A percentile compares a stretch with the other conserved stretches of the same genome.
phyloP scores from a whole-genome alignment of 2,329 filamentous ascomycete genomes.

The Xylaria multiplex region DNA sequence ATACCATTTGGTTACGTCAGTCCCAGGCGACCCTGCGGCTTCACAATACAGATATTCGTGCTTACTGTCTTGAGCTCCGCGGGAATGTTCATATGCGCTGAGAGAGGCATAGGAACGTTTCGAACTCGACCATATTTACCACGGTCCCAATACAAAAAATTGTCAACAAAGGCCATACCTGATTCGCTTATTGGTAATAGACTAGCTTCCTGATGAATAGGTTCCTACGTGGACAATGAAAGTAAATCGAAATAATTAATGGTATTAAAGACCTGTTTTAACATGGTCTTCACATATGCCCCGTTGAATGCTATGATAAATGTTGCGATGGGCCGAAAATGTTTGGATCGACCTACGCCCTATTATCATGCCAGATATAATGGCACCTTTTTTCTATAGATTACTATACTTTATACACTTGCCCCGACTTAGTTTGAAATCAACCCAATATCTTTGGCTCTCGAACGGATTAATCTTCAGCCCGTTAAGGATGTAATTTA shows the following conservation, averaged over 20 bases:
- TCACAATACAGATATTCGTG: constrained; percentile 1
- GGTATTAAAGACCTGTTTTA: background rate
- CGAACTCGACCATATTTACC: background rate
- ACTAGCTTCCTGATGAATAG: constrained; percentile 9
- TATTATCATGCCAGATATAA: background rate
- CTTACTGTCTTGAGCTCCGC: too few relatives aligned
- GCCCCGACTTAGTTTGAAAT: background rate
- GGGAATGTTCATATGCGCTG: too few relatives aligned
- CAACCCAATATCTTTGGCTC: background rate
- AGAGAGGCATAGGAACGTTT: too few relatives aligned
- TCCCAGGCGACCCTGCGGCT: background rate
- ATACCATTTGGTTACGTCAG: constrained; percentile 5
- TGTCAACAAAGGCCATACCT: background rate
- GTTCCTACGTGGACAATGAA: constrained; percentile 1
- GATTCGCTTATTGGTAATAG: constrained; percentile 11
- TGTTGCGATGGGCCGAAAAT: background rate
- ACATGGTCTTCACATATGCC: constrained; percentile 1
- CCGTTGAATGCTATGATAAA: background rate
- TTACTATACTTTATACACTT: background rate
- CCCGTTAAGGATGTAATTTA: background rate
- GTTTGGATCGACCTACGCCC: background rate
- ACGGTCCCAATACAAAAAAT: background rate
- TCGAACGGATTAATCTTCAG: background rate
- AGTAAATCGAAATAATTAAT: background rate
- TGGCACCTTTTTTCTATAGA: background rate